Conservation (phyloP, 345 rosid genomes). For the Euphorbia tirucalli region DNA sequence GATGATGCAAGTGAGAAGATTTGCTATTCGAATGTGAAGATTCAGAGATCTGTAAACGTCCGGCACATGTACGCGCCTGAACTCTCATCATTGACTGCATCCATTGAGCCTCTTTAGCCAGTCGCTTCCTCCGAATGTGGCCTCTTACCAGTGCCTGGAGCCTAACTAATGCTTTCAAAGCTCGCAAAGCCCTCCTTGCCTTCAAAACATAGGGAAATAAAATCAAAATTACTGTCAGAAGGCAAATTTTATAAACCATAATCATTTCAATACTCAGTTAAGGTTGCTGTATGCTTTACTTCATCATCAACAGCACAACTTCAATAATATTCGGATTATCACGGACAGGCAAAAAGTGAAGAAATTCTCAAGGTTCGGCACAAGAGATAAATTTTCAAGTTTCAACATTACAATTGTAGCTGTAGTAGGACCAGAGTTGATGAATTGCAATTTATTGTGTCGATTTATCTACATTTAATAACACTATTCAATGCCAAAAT, state of each 20-base stretch:
- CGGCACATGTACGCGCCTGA: constrained; percentile 71
- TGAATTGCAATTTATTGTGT: background rate
- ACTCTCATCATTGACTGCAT: constrained; percentile 80
- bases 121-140: constrained; percentile 74
- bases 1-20: constrained; percentile 59
- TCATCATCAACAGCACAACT: background rate
- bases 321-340: background rate
- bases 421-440: constrained; percentile 2
- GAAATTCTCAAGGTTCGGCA: background rate
- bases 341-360: background rate
- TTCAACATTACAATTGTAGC: background rate
- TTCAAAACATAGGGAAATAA: constrained; percentile 8
- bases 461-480: background rate
- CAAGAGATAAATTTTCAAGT: background rate
- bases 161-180: constrained; percentile 87
- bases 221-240: background rate
- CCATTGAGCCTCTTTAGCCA: constrained; percentile 44
- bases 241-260: background rate
- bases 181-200: constrained; percentile 93
- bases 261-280: background rate
- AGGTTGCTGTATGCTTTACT: no score
- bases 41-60: constrained; percentile 49
- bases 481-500: constrained; percentile 14
- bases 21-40: constrained; percentile 66
- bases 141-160: constrained; percentile 97